phyloP scores from a whole-genome alignment of 306 rosid genomes.

The Dalbergia oliveri region DNA sequence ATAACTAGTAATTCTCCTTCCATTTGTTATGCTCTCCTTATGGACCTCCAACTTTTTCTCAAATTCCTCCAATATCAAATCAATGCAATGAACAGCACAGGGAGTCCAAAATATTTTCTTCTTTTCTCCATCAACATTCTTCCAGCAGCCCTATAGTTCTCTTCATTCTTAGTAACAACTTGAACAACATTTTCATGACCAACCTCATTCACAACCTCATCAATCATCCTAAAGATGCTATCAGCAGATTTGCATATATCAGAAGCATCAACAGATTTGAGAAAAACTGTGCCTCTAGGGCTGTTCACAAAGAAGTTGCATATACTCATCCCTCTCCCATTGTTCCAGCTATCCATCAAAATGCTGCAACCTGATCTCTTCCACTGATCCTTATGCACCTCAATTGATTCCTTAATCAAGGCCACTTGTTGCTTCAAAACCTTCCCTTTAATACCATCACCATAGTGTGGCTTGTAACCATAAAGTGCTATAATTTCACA shows the following conservation, averaged over 20 bases:
- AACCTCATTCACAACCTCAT: neutral
- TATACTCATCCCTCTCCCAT: neutral
- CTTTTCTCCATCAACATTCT: slow-evolving; percentile 4
- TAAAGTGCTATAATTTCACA: neutral
- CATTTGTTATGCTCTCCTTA: neutral
- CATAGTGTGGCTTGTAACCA: neutral
- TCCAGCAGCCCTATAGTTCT: neutral
- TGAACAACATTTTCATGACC: neutral
- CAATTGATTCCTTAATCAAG: neutral
- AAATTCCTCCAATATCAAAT: neutral
- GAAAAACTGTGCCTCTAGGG: neutral
- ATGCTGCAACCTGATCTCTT: neutral
- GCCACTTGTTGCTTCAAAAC: neutral
- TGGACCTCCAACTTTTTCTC: neutral
- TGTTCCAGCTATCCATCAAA: neutral
- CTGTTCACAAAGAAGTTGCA: neutral
- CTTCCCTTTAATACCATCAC: neutral
- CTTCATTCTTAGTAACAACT: neutral
- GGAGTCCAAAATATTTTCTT: neutral
- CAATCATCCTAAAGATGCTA: neutral
- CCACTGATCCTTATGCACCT: neutral
- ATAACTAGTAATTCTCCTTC: neutral
- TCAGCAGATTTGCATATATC: neutral
- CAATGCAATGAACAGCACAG: neutral
- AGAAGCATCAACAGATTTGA: neutral